Conservation (phyloP, 257 asterid genomes). For the Primulina tabacum region DNA sequence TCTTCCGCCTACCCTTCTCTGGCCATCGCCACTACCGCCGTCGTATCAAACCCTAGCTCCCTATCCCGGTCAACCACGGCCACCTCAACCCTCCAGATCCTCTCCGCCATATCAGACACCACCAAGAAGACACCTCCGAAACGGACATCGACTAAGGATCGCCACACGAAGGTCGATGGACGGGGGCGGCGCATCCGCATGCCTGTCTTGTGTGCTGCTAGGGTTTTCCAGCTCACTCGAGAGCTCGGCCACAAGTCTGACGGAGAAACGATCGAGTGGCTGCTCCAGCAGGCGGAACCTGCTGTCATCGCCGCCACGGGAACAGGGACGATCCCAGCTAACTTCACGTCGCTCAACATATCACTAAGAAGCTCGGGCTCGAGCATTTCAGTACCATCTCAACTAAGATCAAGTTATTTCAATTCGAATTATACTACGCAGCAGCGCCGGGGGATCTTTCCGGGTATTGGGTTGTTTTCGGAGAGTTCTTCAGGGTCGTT, state of each 20-base stretch:
- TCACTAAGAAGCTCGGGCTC: conserved; percentile 90
- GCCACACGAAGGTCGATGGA: conserved; percentile 92
- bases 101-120: conserved; percentile 38
- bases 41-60: conserved; percentile 38
- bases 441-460: conserved; percentile 50
- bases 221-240: conserved; percentile 94
- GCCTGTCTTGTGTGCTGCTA: conserved; percentile 95
- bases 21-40: conserved; percentile 28
- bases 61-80: conserved; percentile 32
- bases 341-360: conserved; percentile 81
- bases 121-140: conserved; percentile 71
- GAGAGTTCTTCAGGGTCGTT: conserved; percentile 54
- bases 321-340: conserved; percentile 94
- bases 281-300: conserved; percentile 94
- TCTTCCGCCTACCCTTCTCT: conserved; percentile 38
- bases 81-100: conserved; percentile 36
- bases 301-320: conserved; percentile 95
- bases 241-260: conserved; percentile 95
- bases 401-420: conserved; percentile 68
- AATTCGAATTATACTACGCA: conserved; percentile 56
- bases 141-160: conserved; percentile 80
- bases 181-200: conserved; percentile 93
- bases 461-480: conserved; percentile 60
- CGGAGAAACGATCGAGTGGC: conserved; percentile 91
- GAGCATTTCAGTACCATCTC: conserved; percentile 90